Base-by-base conservation (phyloP, 208 protist genomes). In the Vickermania ingenoplastis region DNA sequence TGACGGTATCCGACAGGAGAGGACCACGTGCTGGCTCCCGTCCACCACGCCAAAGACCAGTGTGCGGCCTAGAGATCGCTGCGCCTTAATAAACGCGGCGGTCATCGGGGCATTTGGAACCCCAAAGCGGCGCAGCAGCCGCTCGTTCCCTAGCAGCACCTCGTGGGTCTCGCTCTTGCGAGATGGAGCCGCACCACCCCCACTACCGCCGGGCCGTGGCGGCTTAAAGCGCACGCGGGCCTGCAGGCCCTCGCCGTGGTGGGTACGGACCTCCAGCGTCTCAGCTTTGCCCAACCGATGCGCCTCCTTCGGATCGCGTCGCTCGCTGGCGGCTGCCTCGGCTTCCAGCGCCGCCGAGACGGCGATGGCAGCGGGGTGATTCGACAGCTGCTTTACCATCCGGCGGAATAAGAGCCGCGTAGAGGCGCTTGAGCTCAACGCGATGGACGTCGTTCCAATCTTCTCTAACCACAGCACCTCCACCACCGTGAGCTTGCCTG, bases 311-410 rank as follows among this genome's bases (percentile, higher is more conserved):
- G n/a, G n/a, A n/a, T n/a, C n/a, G n/a, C n/a, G n/a, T n/a, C n/a
- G n/a, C 17, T 7, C 36, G 11, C 11, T 17, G 29, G 23, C 3
- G 51, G 66, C 13, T 7, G 11, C 30, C 48, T 67, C 60, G 22
- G 26, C 31, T 31, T 53, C 5, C 27, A 77, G 65, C 14, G 41
- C 63, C 13, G 24, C 57, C 45, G 61, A 58, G 31, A 97, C 76
- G 1, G 94, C 92, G 53, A 81, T 79, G 13, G 92, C 92, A 14
- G 97, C 64, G 3, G 94, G 94, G 69, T 98, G 96, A 23, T 75
- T 85, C 3, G 80, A 91, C 24, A 80, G 74, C 31, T 51, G 72
- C 65, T 91, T 81, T 11, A 87, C 81, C n/a, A n/a, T n/a, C n/a
- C n/a, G n/a, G n/a, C n/a, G n/a, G n/a, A n/a, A n/a, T n/a, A n/a